Percentiles rank a stretch among this genome's conserved stretches.
phyloP scores from a whole-genome alignment of 192 early-diverging fungal genomes.

The Coemansia sp. region DNA sequence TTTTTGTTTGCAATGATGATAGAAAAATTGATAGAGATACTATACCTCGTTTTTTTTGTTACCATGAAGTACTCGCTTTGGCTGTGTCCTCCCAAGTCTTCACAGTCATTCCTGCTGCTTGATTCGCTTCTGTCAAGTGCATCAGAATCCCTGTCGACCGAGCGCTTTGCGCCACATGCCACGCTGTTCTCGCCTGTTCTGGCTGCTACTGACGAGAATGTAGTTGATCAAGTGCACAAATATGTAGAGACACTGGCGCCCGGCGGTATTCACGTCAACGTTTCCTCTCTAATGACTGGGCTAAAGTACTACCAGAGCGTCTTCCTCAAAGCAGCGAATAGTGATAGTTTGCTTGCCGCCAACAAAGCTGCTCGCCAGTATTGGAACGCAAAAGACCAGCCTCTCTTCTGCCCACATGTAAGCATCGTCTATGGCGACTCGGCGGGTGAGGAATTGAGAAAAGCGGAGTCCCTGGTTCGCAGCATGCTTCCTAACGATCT shows the following conservation, averaged over 20 bases:
- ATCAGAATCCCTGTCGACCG: conserved; percentile 8
- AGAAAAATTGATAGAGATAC: too few species aligned
- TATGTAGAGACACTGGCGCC: conserved; percentile 13
- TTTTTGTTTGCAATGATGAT: too few species aligned
- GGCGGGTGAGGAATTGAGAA: not conserved
- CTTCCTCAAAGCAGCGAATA: conserved; percentile 12
- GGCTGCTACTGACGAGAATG: conserved; percentile 17
- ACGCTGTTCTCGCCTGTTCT: conserved; percentile 36
- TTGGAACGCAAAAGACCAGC: conserved; percentile 17
- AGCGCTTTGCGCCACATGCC: conserved; percentile 26
- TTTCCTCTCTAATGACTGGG: conserved; percentile 12
- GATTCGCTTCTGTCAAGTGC: conserved; percentile 7
- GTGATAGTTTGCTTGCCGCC: conserved; percentile 5
- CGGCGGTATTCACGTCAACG: conserved; percentile 15
- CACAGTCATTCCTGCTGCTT: conserved; percentile 1
- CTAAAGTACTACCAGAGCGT: conserved; percentile 35
- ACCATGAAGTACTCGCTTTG: conserved; percentile 43
- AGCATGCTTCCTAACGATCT: conserved; percentile 17
- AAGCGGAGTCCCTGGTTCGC: conserved; percentile 1
- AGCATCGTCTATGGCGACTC: conserved; percentile 37
- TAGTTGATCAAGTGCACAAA: conserved; percentile 11
- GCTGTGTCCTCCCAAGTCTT: conserved; percentile 27
- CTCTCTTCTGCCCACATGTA: conserved; percentile 28
- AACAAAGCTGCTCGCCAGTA: conserved; percentile 26
- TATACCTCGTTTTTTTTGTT: too few species aligned